Conservation (phyloP, 768 basidiomycete species). For the Gelatoporia subvermispora region DNA sequence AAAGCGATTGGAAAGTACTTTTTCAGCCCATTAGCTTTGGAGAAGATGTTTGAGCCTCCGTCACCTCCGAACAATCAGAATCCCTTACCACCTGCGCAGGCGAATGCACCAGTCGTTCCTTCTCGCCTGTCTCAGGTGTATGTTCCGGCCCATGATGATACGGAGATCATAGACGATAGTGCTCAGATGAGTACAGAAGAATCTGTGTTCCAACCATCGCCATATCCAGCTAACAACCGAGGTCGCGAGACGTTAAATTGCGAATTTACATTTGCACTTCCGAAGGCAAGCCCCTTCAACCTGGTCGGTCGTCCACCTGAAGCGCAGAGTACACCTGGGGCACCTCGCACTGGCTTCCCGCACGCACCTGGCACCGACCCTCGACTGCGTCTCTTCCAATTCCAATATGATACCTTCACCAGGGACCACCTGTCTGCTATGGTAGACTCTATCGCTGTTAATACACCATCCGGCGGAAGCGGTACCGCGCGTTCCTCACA, state of each 20-base stretch:
- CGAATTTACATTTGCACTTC: conserved; percentile 74
- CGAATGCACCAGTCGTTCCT: conserved; percentile 20
- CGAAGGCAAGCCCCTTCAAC: conserved; percentile 34
- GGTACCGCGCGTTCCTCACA: conserved; percentile 35
- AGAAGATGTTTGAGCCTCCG: conserved; percentile 92
- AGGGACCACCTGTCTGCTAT: conserved; percentile 90
- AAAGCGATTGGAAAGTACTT: conserved; percentile 70
- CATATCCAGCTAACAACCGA: not conserved
- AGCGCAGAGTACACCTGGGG: conserved; percentile 59
- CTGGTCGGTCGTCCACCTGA: conserved; percentile 35
- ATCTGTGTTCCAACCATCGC: not conserved
- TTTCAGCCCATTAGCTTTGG: conserved; percentile 83
- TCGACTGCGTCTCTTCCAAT: conserved; percentile 82
- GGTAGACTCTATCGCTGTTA: conserved; percentile 90
- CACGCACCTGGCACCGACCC: conserved; percentile 53
- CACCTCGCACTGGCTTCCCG: conserved; percentile 26
- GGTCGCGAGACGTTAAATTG: conserved; percentile 26
- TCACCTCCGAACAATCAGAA: conserved; percentile 49
- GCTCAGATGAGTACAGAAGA: not conserved
- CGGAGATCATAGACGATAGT: conserved; percentile 4
- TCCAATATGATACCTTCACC: conserved; percentile 95
- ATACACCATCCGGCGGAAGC: conserved; percentile 57
- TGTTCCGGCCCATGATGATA: conserved; percentile 22
- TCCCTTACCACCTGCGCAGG: conserved; percentile 15
- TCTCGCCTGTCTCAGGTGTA: conserved; percentile 36